Percentiles rank a stretch among this genome's conserved stretches.
These are phyloP conservation scores for Globisporangium cederbergense DNA, from an alignment of 352 stramenopile species.

Conservation along the genomic window DNA sequence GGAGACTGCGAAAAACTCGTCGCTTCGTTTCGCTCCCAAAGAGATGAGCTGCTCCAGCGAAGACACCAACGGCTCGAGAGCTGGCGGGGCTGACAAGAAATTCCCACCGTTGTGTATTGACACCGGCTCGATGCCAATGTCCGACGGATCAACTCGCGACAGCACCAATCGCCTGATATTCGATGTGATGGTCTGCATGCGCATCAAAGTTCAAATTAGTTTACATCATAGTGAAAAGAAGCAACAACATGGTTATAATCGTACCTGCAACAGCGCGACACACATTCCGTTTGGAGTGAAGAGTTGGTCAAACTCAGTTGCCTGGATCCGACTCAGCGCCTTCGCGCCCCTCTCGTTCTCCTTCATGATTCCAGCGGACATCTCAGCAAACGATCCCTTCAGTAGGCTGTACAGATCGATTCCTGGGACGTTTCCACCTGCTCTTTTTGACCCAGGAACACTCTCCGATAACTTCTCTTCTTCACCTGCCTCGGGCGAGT, in stretches of 20 bases:
- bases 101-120: constrained; percentile 33
- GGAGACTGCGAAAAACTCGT: constrained; percentile 77
- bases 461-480: constrained; percentile 22
- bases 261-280: constrained; percentile 61
- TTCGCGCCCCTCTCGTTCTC: constrained; percentile 1
- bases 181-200: constrained; percentile 61
- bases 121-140: constrained; percentile 63
- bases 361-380: constrained; percentile 3
- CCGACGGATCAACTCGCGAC: constrained; percentile 65
- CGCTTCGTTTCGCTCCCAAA: constrained; percentile 73
- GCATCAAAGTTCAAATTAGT: constrained; percentile 5
- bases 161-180: constrained; percentile 82
- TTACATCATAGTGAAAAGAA: neutral
- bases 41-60: constrained; percentile 78
- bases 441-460: neutral
- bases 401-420: constrained; percentile 20
- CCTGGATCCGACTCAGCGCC: constrained; percentile 1
- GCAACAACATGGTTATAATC: neutral
- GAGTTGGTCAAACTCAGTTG: constrained; percentile 11
- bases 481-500: constrained; percentile 17
- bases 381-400: constrained; percentile 18
- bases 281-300: constrained; percentile 68
- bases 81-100: constrained; percentile 53
- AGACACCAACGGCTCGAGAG: constrained; percentile 57
- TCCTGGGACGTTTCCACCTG: neutral